Evolutionary conservation across 768 basidiomycete genomes (phyloP).

Genomic region (Trametes villosa): DNA sequence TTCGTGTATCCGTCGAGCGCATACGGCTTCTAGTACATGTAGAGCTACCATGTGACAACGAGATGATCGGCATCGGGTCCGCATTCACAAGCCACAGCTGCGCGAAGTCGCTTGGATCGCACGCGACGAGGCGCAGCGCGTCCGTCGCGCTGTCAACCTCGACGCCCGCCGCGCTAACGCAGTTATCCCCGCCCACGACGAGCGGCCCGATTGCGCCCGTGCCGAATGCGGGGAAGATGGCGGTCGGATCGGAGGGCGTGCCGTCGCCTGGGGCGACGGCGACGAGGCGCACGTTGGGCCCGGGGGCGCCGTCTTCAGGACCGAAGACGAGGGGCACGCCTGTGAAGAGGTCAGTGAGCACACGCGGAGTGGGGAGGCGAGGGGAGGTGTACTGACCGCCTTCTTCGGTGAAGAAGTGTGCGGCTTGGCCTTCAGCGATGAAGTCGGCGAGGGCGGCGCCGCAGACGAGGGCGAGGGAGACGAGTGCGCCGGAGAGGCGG

Average conservation of each 20-base stretch:
- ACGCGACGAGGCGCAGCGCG: conserved; percentile 3
- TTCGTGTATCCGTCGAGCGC: too few species aligned
- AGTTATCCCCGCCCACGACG: not conserved
- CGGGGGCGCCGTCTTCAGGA: not conserved
- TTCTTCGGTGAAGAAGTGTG: conserved; percentile 8
- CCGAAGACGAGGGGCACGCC: conserved; percentile 1
- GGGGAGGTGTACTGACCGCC: not conserved
- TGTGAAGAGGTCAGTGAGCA: not conserved
- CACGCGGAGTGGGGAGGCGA: too few species aligned
- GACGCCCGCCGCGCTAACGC: conserved; percentile 1
- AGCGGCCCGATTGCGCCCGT: not conserved
- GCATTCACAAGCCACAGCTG: too few species aligned
- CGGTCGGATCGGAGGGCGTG: not conserved
- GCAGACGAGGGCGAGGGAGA: not conserved
- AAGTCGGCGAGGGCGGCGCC: not conserved
- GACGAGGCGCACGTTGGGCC: not conserved
- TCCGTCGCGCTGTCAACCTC: not conserved
- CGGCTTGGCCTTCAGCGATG: not conserved
- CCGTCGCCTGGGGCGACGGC: not conserved
- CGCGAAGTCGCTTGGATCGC: not conserved
- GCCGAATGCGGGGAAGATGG: conserved; percentile 3
- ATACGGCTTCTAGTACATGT: too few species aligned
- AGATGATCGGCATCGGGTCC: too few species aligned
- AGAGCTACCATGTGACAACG: too few species aligned
- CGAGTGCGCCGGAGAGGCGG: not conserved